A percentile compares a stretch with the other conserved stretches of the same genome.
phyloP scores from a whole-genome alignment of 31 red algal species.

The Bonnemaisonia californica region DNA sequence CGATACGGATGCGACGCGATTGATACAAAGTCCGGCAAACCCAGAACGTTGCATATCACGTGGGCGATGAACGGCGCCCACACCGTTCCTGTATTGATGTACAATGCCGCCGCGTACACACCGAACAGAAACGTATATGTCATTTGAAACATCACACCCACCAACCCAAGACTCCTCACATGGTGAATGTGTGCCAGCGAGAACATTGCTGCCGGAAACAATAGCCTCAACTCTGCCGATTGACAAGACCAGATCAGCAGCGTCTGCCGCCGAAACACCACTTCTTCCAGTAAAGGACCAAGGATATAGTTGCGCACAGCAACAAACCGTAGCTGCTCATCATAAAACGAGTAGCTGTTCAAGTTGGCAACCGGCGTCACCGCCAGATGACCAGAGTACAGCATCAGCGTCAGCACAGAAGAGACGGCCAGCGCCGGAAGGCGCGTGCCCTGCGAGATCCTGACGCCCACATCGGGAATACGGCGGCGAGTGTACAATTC shows the following conservation, averaged over 20 bases:
- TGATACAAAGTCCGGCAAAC: slow-evolving; percentile 46
- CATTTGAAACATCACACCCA: slow-evolving; percentile 32
- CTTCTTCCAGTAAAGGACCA: slow-evolving; percentile 53
- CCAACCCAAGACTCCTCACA: slow-evolving; percentile 3
- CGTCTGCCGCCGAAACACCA: slow-evolving; percentile 43
- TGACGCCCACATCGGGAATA: background rate
- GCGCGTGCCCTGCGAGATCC: background rate
- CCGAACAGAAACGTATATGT: slow-evolving; percentile 60
- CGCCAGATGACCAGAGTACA: slow-evolving; percentile 52
- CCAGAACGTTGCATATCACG: slow-evolving; percentile 58
- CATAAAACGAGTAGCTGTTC: slow-evolving; percentile 16
- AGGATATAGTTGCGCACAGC: slow-evolving; percentile 52
- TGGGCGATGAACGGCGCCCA: slow-evolving; percentile 49
- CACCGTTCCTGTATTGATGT: slow-evolving; percentile 36
- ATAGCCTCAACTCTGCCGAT: background rate
- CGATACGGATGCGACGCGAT: slow-evolving; percentile 34
- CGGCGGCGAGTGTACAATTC: slow-evolving; percentile 27
- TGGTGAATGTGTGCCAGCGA: slow-evolving; percentile 66
- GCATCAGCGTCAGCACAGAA: slow-evolving; percentile 32
- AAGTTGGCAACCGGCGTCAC: slow-evolving; percentile 7
- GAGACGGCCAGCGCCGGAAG: slow-evolving; percentile 17
- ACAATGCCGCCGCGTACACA: slow-evolving; percentile 51
- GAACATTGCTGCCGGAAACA: slow-evolving; percentile 52
- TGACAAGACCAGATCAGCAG: slow-evolving; percentile 39
- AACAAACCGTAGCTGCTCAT: slow-evolving; percentile 15